Conservation (phyloP, 306 rosid genomes). For the Rosa rugosa region DNA sequence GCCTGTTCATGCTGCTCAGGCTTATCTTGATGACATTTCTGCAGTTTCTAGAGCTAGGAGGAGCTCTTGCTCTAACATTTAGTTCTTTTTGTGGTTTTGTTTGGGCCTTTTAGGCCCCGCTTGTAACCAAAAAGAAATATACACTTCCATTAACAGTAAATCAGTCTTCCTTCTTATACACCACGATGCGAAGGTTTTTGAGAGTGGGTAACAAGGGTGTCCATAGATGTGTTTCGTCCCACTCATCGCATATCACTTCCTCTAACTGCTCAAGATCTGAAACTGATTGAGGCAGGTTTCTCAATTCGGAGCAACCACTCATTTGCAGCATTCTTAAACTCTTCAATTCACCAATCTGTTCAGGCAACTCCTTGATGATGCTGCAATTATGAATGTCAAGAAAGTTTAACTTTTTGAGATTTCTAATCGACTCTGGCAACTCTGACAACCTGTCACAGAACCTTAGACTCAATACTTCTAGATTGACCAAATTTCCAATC, state of each 20-base stretch:
- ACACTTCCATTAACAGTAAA: not conserved
- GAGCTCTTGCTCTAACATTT: too few species aligned
- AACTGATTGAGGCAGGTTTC: slow-evolving; percentile 41
- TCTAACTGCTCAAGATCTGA: slow-evolving; percentile 22
- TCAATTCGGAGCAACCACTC: slow-evolving; percentile 33
- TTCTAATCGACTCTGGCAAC: not conserved
- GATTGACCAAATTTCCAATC: slow-evolving; percentile 35
- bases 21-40: too few species aligned
- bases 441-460: not conserved
- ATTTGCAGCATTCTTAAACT: slow-evolving; percentile 38
- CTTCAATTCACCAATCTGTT: slow-evolving; percentile 39
- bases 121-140: too few species aligned
- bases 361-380: not conserved
- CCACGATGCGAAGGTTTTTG: not conserved
- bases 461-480: slow-evolving; percentile 7
- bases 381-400: fast-evolving
- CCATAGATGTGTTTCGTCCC: not conserved
- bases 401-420: not conserved
- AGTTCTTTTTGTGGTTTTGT: too few species aligned
- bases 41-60: too few species aligned
- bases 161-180: not conserved
- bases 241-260: not conserved
- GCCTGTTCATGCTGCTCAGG: too few species aligned
- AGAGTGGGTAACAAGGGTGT: not conserved
- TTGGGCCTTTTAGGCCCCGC: too few species aligned